A percentile compares a stretch with the other conserved stretches of the same genome.
Conservation (phyloP, 768 basidiomycete genomes). For the Collybia mongolica region DNA sequence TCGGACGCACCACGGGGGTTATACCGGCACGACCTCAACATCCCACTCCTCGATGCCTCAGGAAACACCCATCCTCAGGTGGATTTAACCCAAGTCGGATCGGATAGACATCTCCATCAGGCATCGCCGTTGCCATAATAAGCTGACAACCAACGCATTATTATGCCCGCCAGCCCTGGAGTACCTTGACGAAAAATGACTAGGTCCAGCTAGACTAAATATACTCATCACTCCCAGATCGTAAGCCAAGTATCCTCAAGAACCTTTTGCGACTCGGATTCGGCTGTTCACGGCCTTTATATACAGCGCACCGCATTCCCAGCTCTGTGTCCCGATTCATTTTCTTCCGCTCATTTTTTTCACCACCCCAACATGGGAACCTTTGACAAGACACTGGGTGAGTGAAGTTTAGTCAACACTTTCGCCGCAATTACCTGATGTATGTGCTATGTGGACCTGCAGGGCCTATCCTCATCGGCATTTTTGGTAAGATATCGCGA, state of each 20-base stretch:
- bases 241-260: neutral
- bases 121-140: too few species aligned
- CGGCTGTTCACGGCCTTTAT: too few species aligned
- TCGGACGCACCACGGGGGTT: too few species aligned
- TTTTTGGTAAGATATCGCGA: constrained; percentile 17
- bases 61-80: too few species aligned
- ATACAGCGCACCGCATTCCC: too few species aligned
- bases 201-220: neutral
- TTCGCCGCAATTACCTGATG: too few species aligned
- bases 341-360: neutral
- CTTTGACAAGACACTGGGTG: constrained; percentile 10
- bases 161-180: neutral
- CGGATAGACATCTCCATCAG: too few species aligned
- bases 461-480: constrained; percentile 22
- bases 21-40: too few species aligned
- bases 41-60: too few species aligned
- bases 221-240: too few species aligned
- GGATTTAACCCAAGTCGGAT: too few species aligned
- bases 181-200: neutral
- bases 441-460: neutral
- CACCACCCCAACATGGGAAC: constrained; percentile 4
- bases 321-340: neutral
- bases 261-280: neutral
- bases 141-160: neutral
- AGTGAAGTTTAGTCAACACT: neutral